A percentile compares a stretch with the other conserved stretches of the same genome.
Evolutionary conservation across 768 basidiomycete species (phyloP).

Genomic region (Lyophyllum decastes): DNA sequence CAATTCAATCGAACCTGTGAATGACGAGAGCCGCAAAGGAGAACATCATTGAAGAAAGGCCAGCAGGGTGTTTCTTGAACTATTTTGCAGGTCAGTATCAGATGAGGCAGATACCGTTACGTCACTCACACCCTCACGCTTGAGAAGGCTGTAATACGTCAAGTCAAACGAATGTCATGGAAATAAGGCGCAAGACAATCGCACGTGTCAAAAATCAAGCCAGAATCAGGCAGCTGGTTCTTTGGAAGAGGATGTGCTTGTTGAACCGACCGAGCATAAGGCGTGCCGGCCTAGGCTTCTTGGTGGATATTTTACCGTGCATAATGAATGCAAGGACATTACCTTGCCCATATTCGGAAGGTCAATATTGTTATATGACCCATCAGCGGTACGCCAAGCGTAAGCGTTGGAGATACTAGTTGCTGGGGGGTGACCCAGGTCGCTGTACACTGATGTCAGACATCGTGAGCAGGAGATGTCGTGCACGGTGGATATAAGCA

Average conservation of each 20-base stretch:
- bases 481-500: constrained; percentile 24
- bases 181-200: constrained; percentile 16
- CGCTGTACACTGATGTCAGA: constrained; percentile 65
- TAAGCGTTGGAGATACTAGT: constrained; percentile 66
- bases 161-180: neutral
- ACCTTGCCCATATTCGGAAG: constrained; percentile 72
- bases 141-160: constrained; percentile 45
- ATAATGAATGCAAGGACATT: neutral
- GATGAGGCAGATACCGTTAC: neutral
- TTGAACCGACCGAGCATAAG: constrained; percentile 85
- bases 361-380: constrained; percentile 72
- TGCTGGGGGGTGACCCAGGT: constrained; percentile 76
- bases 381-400: constrained; percentile 75
- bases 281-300: constrained; percentile 53
- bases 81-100: constrained; percentile 25
- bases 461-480: neutral
- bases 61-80: constrained; percentile 78
- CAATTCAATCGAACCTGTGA: constrained; percentile 50
- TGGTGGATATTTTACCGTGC: neutral
- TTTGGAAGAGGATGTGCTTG: constrained; percentile 63
- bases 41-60: constrained; percentile 80
- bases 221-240: constrained; percentile 76
- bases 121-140: constrained; percentile 59
- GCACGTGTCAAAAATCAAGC: constrained; percentile 76
- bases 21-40: constrained; percentile 82